Conservation (phyloP, 345 rosid genomes). For the Bruguiera gymnorhiza region DNA sequence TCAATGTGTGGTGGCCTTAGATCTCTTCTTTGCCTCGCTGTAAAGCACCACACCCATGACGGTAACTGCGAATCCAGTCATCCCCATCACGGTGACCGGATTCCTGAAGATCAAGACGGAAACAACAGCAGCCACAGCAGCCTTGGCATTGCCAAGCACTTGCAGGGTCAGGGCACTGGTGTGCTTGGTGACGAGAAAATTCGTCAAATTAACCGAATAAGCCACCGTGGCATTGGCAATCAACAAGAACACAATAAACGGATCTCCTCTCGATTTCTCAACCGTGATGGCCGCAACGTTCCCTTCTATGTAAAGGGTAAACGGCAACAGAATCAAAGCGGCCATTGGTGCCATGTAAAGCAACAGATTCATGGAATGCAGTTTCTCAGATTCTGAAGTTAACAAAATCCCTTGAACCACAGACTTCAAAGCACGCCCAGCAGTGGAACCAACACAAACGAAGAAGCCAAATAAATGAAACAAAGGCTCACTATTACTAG, state of each 20-base stretch:
- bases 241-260: conserved; percentile 63
- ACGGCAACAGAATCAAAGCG: conserved; percentile 79
- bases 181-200: conserved; percentile 95
- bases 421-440: conserved; percentile 93
- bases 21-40: conserved; percentile 99
- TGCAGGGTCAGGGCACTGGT: conserved; percentile 95
- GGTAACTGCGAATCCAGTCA: conserved; percentile 81
- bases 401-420: conserved; percentile 84
- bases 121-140: conserved; percentile 91
- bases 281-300: conserved; percentile 67
- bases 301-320: conserved; percentile 89
- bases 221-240: conserved; percentile 95
- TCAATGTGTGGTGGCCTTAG: conserved; percentile 63
- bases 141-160: conserved; percentile 99
- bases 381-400: conserved; percentile 85
- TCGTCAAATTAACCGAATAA: conserved; percentile 86
- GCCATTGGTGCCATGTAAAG: conserved; percentile 99
- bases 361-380: conserved; percentile 91
- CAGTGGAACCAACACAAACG: conserved; percentile 87
- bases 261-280: conserved; percentile 72
- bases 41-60: conserved; percentile 96
- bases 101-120: conserved; percentile 88
- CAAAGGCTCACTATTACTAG: conserved; percentile 87
- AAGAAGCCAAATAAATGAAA: conserved; percentile 91
- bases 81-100: conserved; percentile 93